These are phyloP conservation scores for Aureobasidium sp. DNA, from an alignment of 2,329 filamentous ascomycete species.

Conservation along the genomic window DNA sequence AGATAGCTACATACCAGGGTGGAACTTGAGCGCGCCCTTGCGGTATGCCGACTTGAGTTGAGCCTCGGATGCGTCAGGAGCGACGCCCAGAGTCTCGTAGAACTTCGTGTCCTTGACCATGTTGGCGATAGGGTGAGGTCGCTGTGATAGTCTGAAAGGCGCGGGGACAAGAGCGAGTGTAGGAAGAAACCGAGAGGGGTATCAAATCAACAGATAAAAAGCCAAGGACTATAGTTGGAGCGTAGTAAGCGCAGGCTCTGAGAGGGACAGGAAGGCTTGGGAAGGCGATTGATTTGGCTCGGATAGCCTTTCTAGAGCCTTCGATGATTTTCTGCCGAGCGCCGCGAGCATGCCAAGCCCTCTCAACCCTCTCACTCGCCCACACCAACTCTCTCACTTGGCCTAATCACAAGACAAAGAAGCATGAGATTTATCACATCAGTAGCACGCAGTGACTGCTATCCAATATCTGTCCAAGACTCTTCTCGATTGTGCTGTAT, in stretches of 20 bases:
- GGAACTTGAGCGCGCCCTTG: conserved; percentile 71
- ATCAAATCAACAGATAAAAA: conserved; percentile 12
- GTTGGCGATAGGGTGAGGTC: conserved; percentile 27
- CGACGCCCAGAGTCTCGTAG: conserved; percentile 72
- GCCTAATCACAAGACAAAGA: background rate
- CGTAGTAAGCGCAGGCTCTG: conserved; percentile 12
- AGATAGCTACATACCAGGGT: conserved; percentile 57
- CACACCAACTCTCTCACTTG: background rate
- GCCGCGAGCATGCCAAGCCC: conserved; percentile 2
- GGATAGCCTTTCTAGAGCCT: conserved; percentile 9
- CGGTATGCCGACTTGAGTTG: conserved; percentile 91
- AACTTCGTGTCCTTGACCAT: conserved; percentile 76
- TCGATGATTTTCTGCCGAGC: conserved; percentile 9
- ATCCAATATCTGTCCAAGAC: too few relatives aligned
- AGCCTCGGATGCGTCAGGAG: conserved; percentile 69
- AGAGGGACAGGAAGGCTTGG: background rate
- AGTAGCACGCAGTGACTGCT: background rate
- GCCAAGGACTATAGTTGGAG: conserved; percentile 7
- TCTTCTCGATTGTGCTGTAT: background rate
- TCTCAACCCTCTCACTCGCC: background rate
- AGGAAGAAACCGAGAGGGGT: conserved; percentile 1
- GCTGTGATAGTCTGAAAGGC: background rate
- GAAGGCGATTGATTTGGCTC: conserved; percentile 8
- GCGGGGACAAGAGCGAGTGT: background rate
- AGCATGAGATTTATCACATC: background rate